Evolutionary conservation across 169 alveolate species (phyloP).

Genomic region (Toxoplasma gondii): DNA sequence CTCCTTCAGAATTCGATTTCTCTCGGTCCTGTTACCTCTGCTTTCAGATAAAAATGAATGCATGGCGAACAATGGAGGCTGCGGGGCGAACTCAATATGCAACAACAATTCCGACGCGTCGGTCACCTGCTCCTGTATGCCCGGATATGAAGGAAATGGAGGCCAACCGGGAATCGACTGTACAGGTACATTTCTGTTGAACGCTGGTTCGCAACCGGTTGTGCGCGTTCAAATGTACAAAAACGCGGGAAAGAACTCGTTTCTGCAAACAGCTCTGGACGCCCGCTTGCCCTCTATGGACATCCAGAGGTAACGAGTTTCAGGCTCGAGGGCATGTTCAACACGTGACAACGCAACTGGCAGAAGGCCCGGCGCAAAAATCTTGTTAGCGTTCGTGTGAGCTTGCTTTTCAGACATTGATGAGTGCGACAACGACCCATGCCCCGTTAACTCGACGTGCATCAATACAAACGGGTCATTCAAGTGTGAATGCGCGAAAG

Average conservation of each 20-base stretch:
- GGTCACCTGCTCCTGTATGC: not conserved
- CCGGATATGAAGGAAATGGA: conserved; percentile 27
- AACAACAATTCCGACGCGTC: not conserved
- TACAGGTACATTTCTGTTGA: not conserved
- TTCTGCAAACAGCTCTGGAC: too few relatives aligned
- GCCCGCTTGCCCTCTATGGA: too few relatives aligned
- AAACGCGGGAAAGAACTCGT: too few relatives aligned
- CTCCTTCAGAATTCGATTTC: too few relatives aligned
- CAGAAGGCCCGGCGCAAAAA: too few relatives aligned
- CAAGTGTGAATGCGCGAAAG: conserved; percentile 1
- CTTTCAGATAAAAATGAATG: not conserved
- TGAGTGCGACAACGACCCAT: conserved; percentile 6
- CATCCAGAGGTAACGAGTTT: too few relatives aligned
- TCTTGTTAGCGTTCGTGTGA: too few relatives aligned
- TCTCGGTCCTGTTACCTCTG: too few relatives aligned
- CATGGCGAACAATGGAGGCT: not conserved
- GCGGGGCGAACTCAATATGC: conserved; percentile 13
- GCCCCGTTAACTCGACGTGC: not conserved
- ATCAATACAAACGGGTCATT: not conserved
- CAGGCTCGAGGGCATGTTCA: too few relatives aligned
- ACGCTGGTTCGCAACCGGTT: too few relatives aligned
- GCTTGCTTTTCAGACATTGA: not conserved
- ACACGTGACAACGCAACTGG: too few relatives aligned
- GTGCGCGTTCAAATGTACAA: too few relatives aligned
- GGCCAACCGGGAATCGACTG: conserved; percentile 29